Conservation (phyloP, 345 rosid genomes). For the Aethionema arabicum region DNA sequence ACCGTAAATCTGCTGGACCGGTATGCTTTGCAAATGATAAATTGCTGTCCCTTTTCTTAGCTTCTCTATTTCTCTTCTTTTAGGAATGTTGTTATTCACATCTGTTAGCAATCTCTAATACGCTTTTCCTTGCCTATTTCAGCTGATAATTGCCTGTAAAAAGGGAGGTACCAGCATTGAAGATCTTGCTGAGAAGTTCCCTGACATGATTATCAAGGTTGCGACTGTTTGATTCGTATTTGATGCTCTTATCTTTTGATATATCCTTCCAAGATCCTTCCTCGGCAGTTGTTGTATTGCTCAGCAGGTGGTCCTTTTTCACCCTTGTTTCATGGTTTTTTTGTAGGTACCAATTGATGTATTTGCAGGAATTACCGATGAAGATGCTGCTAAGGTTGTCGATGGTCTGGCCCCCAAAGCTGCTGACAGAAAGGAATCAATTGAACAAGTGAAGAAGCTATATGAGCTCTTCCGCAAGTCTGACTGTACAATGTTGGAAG, state of each 20-base stretch:
- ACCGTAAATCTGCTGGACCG: conserved; percentile 94
- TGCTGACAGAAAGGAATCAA: conserved; percentile 75
- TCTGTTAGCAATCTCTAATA: conserved; percentile 1
- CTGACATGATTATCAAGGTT: conserved; percentile 96
- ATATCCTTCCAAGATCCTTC: conserved; percentile 7
- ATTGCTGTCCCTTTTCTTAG: not conserved
- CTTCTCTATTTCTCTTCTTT: not conserved
- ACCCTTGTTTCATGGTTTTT: conserved; percentile 25
- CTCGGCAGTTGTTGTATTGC: conserved; percentile 2
- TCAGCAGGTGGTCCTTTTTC: conserved; percentile 16
- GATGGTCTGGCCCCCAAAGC: conserved; percentile 89
- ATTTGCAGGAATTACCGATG: conserved; percentile 88
- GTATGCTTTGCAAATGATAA: conserved; percentile 46
- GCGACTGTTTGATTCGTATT: conserved; percentile 3
- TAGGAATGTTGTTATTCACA: conserved; percentile 1
- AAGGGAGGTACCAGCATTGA: conserved; percentile 99
- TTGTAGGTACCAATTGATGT: conserved; percentile 90
- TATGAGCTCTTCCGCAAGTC: conserved; percentile 74
- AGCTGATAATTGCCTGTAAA: conserved; percentile 93
- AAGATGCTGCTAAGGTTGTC: conserved; percentile 95
- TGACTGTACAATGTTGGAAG: conserved; percentile 98
- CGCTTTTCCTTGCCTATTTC: conserved; percentile 28
- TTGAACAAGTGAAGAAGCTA: conserved; percentile 97
- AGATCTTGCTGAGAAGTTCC: conserved; percentile 98
- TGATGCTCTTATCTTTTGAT: conserved; percentile 1